phyloP scores from a whole-genome alignment of 306 rosid species.

The Malus asiatica region DNA sequence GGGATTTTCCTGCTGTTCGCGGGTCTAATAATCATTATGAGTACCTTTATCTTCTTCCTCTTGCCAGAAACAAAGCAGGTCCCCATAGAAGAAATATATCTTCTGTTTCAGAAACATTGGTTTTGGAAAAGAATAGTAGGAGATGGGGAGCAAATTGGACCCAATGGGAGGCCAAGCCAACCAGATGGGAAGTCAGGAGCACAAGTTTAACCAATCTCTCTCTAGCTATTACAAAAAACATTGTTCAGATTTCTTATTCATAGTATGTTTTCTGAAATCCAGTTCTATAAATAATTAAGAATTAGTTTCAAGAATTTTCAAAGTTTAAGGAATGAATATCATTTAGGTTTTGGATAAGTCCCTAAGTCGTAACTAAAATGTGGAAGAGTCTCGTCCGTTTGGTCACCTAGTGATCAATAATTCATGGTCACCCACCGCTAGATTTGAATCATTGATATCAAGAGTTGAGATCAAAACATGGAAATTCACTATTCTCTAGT shows the following conservation, averaged over 20 bases:
- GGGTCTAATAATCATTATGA: constrained; percentile 62
- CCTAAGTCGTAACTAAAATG: neutral
- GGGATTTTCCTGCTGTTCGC: constrained; percentile 85
- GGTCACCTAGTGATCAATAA: neutral
- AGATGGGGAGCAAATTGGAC: constrained; percentile 19
- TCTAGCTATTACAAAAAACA: neutral
- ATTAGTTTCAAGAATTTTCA: neutral
- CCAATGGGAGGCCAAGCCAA: constrained; percentile 17
- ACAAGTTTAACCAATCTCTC: constrained; percentile 3
- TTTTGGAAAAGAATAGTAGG: constrained; percentile 62
- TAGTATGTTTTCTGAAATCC: neutral
- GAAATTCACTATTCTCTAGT: neutral
- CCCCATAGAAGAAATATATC: constrained; percentile 87
- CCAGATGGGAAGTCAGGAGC: neutral
- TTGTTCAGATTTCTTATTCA: neutral
- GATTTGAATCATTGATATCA: neutral
- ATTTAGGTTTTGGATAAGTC: neutral
- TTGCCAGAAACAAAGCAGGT: constrained; percentile 93
- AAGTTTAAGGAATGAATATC: neutral
- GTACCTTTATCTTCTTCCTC: constrained; percentile 65
- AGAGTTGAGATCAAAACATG: neutral
- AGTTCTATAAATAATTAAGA: neutral
- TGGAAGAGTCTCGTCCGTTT: neutral
- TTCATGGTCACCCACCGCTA: neutral
- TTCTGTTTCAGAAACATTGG: constrained; percentile 80